Evolutionary conservation across 257 asterid genomes (phyloP).

Genomic region (Euphrasia confusa): DNA sequence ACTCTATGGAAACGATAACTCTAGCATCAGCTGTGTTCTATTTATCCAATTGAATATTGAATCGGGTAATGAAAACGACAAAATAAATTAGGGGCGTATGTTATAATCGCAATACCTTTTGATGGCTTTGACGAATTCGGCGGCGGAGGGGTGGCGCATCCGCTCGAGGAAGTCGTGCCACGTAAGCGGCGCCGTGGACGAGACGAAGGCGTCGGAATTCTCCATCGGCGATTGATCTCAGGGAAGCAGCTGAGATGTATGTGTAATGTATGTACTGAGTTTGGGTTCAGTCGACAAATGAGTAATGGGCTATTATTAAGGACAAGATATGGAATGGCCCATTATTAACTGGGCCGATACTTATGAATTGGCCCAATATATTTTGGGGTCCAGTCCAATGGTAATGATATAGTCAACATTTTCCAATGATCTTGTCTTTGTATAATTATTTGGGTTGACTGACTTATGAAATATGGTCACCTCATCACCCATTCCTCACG

Average conservation of each 20-base stretch:
- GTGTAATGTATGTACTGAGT: too few species aligned
- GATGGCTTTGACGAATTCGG: constrained; percentile 87
- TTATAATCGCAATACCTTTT: constrained; percentile 45
- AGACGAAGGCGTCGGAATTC: constrained; percentile 67
- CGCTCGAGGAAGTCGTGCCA: constrained; percentile 98
- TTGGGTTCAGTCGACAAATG: too few species aligned
- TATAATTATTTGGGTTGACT: too few species aligned
- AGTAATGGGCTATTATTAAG: neutral
- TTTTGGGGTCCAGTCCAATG: too few species aligned
- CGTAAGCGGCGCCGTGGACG: constrained; percentile 85
- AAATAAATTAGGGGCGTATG: neutral
- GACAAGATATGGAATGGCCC: too few species aligned
- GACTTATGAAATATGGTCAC: too few species aligned
- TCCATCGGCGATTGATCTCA: constrained; percentile 56
- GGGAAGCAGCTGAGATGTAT: constrained; percentile 35
- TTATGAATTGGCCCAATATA: too few species aligned
- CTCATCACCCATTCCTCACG: too few species aligned
- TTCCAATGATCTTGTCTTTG: too few species aligned
- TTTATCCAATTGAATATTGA: neutral
- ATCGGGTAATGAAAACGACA: neutral
- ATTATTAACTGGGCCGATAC: too few species aligned
- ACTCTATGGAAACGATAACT: neutral
- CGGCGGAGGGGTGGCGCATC: constrained; percentile 96
- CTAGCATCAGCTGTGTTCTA: neutral
- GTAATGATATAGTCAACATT: neutral